Evolutionary conservation across 768 basidiomycete genomes (phyloP), one percentile per base, ranked within the genome.

Genomic region (Kwoniella pini): DNA sequence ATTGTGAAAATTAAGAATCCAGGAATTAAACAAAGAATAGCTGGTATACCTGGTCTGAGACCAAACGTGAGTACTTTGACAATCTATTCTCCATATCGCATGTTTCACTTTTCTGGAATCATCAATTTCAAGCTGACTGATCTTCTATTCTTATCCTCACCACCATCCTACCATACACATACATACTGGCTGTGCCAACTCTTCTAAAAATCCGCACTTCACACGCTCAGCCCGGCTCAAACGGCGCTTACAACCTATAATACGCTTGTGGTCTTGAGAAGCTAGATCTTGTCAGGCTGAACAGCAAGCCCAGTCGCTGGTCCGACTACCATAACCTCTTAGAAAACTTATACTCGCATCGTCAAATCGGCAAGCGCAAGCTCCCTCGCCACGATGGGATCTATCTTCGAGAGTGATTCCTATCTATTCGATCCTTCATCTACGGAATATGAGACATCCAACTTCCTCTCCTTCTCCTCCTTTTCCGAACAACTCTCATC

Each of bases 391-490:
- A 64, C 46, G 44, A 71, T 71, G 70, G 68, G 63, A 17, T 68
- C 67, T 22, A 62, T 72, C 40, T 74, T 71, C 57, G 72, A 74
- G 49, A 67, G 62, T 19, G 53, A 58, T 19, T 50, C 65, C 45
- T 66, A 48, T 24, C 67, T 70, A 21, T 55, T 74, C 58, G 72
- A 74, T 30, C 68, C 72, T 26, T 57, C 64, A 17, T 46, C 50
- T 6, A 17, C 42, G 42, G 53, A 57, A 39, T 63, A 62, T 24
- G 40, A 54, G 24, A 39, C 52, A 24, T 46, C 53, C 2, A 46
- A 45, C 43, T 67, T 71, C 64, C 53, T 70, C 17, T 68, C 72
- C 26, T 74, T 74, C 64, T 66, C 68, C 27, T 69, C 70, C n/a
- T 67, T 74, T 27, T 65, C 69, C 48, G 69, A 66, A 44, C 48